Percentiles rank a stretch among this genome's conserved stretches.
These are phyloP conservation scores for Epichloe hybrida DNA, from an alignment of 2,329 filamentous ascomycete species.

Conservation along the genomic window DNA sequence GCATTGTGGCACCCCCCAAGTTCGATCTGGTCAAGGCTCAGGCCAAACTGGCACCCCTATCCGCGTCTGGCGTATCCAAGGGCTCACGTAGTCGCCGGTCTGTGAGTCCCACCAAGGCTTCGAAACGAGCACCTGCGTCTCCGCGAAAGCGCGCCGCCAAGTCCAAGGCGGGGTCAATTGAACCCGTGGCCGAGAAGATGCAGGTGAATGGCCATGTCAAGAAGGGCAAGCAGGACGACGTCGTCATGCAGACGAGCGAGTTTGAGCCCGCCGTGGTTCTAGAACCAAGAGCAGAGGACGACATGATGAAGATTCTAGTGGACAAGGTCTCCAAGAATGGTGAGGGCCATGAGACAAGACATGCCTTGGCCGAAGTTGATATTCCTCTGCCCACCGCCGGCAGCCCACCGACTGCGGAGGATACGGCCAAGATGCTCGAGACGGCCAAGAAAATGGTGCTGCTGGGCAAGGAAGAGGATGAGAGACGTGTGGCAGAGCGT, in stretches of 20 bases:
- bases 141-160: slow-evolving; percentile 41
- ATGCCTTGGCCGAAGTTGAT: slow-evolving; percentile 63
- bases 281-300: slow-evolving; percentile 40
- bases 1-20: slow-evolving; percentile 74
- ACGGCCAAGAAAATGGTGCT: slow-evolving; percentile 83
- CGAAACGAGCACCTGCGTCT: slow-evolving; percentile 34
- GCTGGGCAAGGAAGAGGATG: slow-evolving; percentile 37
- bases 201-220: slow-evolving; percentile 18
- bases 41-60: slow-evolving; percentile 34
- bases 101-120: slow-evolving; percentile 40
- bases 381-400: slow-evolving; percentile 46
- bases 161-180: slow-evolving; percentile 26
- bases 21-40: slow-evolving; percentile 45
- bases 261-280: slow-evolving; percentile 35
- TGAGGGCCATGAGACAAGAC: slow-evolving; percentile 51
- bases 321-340: slow-evolving; percentile 43
- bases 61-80: slow-evolving; percentile 30
- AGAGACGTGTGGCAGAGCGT: slow-evolving; percentile 27
- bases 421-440: slow-evolving; percentile 70
- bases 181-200: slow-evolving; percentile 15
- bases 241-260: slow-evolving; percentile 32
- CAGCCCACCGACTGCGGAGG: slow-evolving; percentile 60
- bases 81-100: slow-evolving; percentile 38
- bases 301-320: slow-evolving; percentile 55
- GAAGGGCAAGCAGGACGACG: slow-evolving; percentile 19